Evolutionary conservation across 2,329 filamentous ascomycete genomes (phyloP).

Genomic region (Ustulina deusta): DNA sequence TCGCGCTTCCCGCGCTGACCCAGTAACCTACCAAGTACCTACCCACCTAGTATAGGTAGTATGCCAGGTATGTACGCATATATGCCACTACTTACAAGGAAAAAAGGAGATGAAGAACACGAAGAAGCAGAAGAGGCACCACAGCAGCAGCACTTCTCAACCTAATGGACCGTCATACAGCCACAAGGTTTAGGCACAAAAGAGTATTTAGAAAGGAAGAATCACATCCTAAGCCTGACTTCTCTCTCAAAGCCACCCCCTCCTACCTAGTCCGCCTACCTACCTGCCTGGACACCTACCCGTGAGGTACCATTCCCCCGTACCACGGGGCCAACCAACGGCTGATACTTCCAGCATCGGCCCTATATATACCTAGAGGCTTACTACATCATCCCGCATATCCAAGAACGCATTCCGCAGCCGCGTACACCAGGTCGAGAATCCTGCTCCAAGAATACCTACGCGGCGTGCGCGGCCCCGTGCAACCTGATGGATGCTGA

Average conservation of each 20-base stretch:
- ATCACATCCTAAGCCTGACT: conserved; percentile 13
- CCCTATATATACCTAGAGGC: conserved; percentile 13
- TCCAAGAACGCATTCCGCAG: not conserved
- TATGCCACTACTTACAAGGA: too few relatives aligned
- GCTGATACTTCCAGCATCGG: conserved; percentile 12
- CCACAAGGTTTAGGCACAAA: conserved; percentile 7
- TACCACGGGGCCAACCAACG: not conserved
- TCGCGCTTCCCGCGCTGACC: conserved; percentile 29
- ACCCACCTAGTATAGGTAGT: too few relatives aligned
- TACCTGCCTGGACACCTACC: too few relatives aligned
- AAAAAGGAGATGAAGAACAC: too few relatives aligned
- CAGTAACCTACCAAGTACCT: not conserved
- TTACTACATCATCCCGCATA: conserved; percentile 22
- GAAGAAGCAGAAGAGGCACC: too few relatives aligned
- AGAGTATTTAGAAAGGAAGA: not conserved
- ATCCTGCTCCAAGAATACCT: conserved; percentile 5
- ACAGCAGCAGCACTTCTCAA: conserved; percentile 5
- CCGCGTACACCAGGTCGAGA: conserved; percentile 2
- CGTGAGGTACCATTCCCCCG: not conserved
- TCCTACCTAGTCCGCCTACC: not conserved
- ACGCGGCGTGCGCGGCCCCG: not conserved
- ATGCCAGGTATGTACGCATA: too few relatives aligned
- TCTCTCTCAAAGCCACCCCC: conserved; percentile 11
- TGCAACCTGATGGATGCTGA: not conserved
- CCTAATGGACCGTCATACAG: conserved; percentile 5